phyloP scores from a whole-genome alignment of 2,329 filamentous ascomycete species.

The Mariannaea elegans region DNA sequence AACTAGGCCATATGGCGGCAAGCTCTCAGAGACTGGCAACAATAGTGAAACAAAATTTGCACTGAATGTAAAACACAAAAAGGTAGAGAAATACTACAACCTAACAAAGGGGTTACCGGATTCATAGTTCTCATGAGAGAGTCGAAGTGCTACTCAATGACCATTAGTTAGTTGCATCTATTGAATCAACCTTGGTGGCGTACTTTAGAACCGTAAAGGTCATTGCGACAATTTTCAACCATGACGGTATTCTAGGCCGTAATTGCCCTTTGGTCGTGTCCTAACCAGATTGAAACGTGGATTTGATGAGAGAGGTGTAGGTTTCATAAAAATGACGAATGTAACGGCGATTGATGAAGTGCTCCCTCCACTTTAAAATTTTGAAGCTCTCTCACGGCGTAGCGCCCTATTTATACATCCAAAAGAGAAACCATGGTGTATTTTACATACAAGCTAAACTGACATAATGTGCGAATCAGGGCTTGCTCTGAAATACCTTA shows the following conservation, averaged over 20 bases:
- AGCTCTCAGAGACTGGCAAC: constrained; percentile 54
- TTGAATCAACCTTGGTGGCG: constrained; percentile 41
- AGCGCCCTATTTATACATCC: no score
- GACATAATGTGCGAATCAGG: no score
- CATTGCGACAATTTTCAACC: constrained; percentile 51
- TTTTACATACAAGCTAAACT: no score
- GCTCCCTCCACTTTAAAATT: no score
- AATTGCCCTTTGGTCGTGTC: constrained; percentile 35
- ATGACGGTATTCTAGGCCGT: constrained; percentile 47
- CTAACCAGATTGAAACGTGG: no score
- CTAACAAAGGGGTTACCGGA: constrained; percentile 51
- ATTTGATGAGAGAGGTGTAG: no score
- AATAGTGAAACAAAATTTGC: constrained; percentile 53
- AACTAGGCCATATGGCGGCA: constrained; percentile 55
- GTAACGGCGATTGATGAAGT: no score
- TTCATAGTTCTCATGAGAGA: constrained; percentile 53
- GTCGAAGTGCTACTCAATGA: constrained; percentile 32
- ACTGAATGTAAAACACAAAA: constrained; percentile 55
- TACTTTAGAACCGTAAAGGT: constrained; percentile 53
- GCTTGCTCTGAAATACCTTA: no score
- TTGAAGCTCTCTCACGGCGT: no score
- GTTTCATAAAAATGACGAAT: no score
- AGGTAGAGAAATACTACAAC: constrained; percentile 55
- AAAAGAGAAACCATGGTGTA: no score
- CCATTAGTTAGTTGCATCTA: constrained; percentile 5